Evolutionary conservation across 1,284 basidiomycete genomes (phyloP).

Genomic region (Apiotrichum siamense): DNA sequence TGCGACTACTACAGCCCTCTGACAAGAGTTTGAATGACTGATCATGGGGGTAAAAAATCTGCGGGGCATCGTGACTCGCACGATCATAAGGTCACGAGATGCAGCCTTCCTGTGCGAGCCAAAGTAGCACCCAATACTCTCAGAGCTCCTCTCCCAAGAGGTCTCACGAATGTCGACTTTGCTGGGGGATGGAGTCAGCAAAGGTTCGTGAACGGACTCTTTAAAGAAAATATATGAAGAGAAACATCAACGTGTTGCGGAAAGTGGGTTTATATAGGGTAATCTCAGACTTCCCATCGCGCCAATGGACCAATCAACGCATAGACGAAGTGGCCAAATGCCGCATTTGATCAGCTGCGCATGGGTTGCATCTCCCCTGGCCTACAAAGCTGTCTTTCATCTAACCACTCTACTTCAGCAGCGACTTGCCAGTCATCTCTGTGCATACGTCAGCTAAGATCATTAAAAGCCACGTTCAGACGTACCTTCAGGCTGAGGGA

Average conservation of each 20-base stretch:
- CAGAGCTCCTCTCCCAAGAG: conserved; percentile 8
- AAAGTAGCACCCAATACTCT: conserved; percentile 20
- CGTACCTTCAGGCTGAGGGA: conserved; percentile 39
- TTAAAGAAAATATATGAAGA: conserved; percentile 9
- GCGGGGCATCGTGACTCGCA: conserved; percentile 18
- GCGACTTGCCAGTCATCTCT: conserved; percentile 21
- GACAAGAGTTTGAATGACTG: too few relatives aligned
- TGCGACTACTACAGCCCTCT: too few relatives aligned
- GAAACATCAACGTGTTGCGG: not conserved
- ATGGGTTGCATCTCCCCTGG: not conserved
- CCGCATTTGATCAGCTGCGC: too few relatives aligned
- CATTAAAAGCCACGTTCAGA: not conserved
- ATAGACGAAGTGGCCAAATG: too few relatives aligned
- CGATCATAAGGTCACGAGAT: conserved; percentile 6
- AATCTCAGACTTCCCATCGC: too few relatives aligned
- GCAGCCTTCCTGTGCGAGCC: conserved; percentile 13
- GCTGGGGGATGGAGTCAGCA: conserved; percentile 1
- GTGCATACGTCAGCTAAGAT: not conserved
- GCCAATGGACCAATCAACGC: too few relatives aligned
- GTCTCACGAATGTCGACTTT: conserved; percentile 16
- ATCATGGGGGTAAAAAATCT: conserved; percentile 8
- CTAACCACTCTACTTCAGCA: conserved; percentile 8
- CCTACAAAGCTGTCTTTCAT: not conserved
- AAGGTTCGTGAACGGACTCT: conserved; percentile 17
- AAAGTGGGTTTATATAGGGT: too few relatives aligned